Evolutionary conservation across 2,329 filamentous ascomycete species (phyloP).

Genomic region (Botrytis fragariae): DNA sequence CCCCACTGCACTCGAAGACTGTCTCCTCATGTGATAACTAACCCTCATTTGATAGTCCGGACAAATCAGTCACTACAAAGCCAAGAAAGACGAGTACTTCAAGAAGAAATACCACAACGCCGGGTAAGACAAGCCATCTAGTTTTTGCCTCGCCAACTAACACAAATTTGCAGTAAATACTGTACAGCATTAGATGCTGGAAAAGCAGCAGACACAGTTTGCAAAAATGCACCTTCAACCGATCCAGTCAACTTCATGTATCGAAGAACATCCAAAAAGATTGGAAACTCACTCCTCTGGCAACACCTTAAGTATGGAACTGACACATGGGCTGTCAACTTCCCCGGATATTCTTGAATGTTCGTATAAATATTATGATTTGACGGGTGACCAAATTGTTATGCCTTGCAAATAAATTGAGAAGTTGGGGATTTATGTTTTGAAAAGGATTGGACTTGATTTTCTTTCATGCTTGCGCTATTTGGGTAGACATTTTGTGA

Average conservation of each 20-base stretch:
- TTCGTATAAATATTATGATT: neutral
- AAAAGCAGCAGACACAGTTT: constrained; percentile 5
- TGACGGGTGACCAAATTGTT: too few species aligned
- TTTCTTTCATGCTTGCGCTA: neutral
- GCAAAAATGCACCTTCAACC: neutral
- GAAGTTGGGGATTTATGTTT: neutral
- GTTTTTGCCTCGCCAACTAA: neutral
- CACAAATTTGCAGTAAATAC: neutral
- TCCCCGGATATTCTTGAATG: constrained; percentile 1
- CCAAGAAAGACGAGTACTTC: neutral
- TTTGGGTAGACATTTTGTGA: neutral
- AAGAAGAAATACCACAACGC: constrained; percentile 12
- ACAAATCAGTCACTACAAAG: constrained; percentile 10
- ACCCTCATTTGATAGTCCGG: neutral
- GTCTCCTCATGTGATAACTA: neutral
- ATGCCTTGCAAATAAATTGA: neutral
- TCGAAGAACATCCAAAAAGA: constrained; percentile 15
- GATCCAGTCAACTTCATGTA: constrained; percentile 19
- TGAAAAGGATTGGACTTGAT: neutral
- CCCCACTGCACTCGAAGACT: neutral
- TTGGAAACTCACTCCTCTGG: constrained; percentile 14
- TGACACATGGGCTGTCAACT: constrained; percentile 18
- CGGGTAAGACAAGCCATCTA: neutral
- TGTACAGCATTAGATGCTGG: neutral
- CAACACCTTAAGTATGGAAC: constrained; percentile 15